Percentiles rank a stretch among this genome's conserved stretches.
These are phyloP conservation scores for Cytospora chrysosperma DNA, from an alignment of 2,329 filamentous ascomycete genomes.

Conservation along the genomic window DNA sequence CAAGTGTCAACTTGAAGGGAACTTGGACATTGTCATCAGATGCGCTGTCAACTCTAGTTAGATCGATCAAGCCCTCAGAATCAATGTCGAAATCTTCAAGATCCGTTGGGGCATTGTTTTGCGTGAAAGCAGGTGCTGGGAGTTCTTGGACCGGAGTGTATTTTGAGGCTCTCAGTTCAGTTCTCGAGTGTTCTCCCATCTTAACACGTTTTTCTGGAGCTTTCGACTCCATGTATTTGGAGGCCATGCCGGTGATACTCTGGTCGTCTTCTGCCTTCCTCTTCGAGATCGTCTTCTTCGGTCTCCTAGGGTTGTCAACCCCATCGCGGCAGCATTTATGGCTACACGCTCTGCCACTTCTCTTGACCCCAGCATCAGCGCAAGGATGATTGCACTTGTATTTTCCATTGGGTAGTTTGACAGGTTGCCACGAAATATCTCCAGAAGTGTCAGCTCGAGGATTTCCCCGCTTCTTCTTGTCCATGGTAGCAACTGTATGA, in stretches of 20 bases:
- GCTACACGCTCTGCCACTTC: conserved; percentile 54
- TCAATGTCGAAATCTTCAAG: conserved; percentile 13
- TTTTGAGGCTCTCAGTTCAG: neutral
- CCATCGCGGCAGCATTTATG: conserved; percentile 74
- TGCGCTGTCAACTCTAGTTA: conserved; percentile 5
- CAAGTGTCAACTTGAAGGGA: neutral
- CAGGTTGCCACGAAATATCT: conserved; percentile 36
- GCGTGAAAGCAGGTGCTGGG: neutral
- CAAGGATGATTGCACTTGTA: conserved; percentile 75
- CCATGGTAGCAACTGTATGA: neutral
- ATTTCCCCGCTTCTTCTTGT: neutral
- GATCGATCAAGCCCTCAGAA: conserved; percentile 19
- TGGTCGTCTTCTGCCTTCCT: conserved; percentile 29
- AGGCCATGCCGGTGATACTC: neutral
- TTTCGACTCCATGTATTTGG: neutral
- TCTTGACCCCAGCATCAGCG: conserved; percentile 35
- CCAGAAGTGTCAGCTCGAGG: conserved; percentile 8
- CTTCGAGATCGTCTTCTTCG: conserved; percentile 33
- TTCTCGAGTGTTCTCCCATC: no score
- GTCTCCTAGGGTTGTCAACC: conserved; percentile 60
- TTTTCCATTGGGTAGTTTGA: conserved; percentile 64
- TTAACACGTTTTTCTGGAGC: neutral
- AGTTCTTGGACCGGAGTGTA: neutral
- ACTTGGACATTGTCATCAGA: neutral
- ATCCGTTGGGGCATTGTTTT: neutral